Base-by-base conservation (phyloP, 2,329 filamentous ascomycete genomes). In the Neurospora crassa region DNA sequence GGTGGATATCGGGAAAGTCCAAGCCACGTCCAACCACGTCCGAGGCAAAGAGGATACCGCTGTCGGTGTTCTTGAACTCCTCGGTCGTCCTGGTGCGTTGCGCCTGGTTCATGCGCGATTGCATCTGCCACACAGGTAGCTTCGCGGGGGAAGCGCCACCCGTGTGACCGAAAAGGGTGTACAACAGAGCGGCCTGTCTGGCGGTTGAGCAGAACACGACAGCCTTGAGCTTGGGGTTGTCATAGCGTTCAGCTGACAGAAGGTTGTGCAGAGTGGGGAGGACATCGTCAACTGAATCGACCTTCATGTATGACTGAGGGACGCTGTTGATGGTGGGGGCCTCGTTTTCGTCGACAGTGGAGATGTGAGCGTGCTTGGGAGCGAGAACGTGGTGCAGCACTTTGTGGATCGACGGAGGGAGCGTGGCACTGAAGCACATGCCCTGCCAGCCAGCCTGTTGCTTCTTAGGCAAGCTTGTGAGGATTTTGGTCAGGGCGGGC, bases 381-480 rank as follows among this genome's bases (percentile, higher is more conserved):
- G 89, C 88, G 78, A 96, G 87, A 2, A 90, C 92, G 67, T 86
- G 79, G 53, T 87, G 85, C 47, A 94, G 91, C 71, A 96, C 87
- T 72, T 90, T 89, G 78, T 94, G 87, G 70, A 97, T 91, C 78
- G 95, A 93, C 34, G 88, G 87, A 47, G 89, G 90, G 80, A 97
- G 91, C 24, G 93, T 97, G 11, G 93, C 93, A 3, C 91, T 94
- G 84, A 96, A 97, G 67, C 96, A 88, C 84, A 92, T 93, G 68
- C 93, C 93, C 74, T 90, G 89, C 69, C 88, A 81, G 71, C 89
- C 84, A 40, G 88, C 86, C 69, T 85, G 79, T 1, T 82, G 79
- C 78, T 90, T 88, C 72, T 86, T 80, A 0, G 92, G 92, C 4
- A 96, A 84, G 12, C 89, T 87, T 74, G 87, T 84, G 24, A 97